These are phyloP conservation scores for Tilletiopsis washingtonensis DNA, from an alignment of 1,284 basidiomycete species.

Conservation along the genomic window DNA sequence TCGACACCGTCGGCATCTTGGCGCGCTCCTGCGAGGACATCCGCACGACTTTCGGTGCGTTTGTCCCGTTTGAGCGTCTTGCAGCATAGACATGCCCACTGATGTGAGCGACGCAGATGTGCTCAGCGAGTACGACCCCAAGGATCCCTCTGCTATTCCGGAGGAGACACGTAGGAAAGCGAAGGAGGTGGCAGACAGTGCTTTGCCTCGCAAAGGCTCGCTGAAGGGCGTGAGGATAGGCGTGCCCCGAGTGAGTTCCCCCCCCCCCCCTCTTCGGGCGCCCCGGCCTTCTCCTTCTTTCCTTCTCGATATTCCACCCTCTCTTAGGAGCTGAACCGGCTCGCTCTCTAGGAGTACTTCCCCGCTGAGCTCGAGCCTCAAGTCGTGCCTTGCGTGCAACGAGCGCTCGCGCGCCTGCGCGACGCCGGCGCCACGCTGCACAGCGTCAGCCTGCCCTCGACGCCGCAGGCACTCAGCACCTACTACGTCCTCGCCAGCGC, in stretches of 20 bases:
- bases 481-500: constrained; percentile 93
- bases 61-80: not conserved
- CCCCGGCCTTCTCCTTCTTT: too few species aligned
- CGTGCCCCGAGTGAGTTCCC: too few species aligned
- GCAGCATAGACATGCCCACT: not conserved
- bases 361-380: constrained; percentile 60
- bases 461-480: constrained; percentile 71
- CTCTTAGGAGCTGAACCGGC: too few species aligned
- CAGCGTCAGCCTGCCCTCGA: constrained; percentile 69
- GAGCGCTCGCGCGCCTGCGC: constrained; percentile 54
- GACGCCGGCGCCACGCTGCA: constrained; percentile 62
- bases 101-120: constrained; percentile 52
- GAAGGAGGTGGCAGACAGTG: not conserved
- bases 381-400: constrained; percentile 54
- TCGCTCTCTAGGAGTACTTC: constrained; percentile 86
- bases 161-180: constrained; percentile 12
- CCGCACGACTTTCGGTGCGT: constrained; percentile 59
- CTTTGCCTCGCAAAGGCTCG: constrained; percentile 1
- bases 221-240: constrained; percentile 57
- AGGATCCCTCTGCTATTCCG: constrained; percentile 68
- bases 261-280: too few species aligned
- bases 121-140: constrained; percentile 60
- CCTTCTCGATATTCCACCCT: too few species aligned
- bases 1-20: constrained; percentile 87
- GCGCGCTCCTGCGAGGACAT: constrained; percentile 56